Evolutionary conservation across 2,329 filamentous ascomycete genomes (phyloP).

Genomic region (Fusarium papillatum): DNA sequence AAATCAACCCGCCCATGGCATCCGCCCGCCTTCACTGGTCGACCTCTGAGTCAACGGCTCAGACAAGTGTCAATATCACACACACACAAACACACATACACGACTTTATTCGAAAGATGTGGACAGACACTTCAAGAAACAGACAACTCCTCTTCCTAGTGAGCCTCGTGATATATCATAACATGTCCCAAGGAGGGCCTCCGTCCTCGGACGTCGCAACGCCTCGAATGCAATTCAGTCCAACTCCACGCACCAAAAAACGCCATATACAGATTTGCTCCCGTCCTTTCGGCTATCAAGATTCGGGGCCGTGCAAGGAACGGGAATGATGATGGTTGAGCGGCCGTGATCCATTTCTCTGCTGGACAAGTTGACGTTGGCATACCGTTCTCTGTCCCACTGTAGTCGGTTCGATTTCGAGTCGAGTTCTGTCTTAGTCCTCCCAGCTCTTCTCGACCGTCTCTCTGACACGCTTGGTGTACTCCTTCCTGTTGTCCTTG

Average conservation of each 20-base stretch:
- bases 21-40: not conserved
- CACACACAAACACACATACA: not conserved
- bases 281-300: conserved; percentile 1
- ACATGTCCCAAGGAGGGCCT: conserved; percentile 32
- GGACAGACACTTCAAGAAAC: conserved; percentile 23
- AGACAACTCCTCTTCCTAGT: conserved; percentile 43
- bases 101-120: conserved; percentile 1
- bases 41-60: not conserved
- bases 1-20: not conserved
- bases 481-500: conserved; percentile 98
- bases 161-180: conserved; percentile 44
- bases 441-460: conserved; percentile 99
- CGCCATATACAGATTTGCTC: conserved; percentile 43
- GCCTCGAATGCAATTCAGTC: conserved; percentile 49
- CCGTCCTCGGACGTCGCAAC: conserved; percentile 39
- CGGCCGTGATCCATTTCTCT: conserved; percentile 28
- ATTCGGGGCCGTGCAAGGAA: not conserved
- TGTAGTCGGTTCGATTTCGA: not conserved
- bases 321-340: conserved; percentile 23
- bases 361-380: conserved; percentile 37
- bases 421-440: conserved; percentile 65
- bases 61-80: not conserved
- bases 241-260: conserved; percentile 49
- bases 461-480: conserved; percentile 93
- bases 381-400: conserved; percentile 34